Percentiles rank a stretch among this genome's conserved stretches.
These are phyloP conservation scores for Ambrosia trifida DNA, from an alignment of 129 eudicot species.

Conservation along the genomic window DNA sequence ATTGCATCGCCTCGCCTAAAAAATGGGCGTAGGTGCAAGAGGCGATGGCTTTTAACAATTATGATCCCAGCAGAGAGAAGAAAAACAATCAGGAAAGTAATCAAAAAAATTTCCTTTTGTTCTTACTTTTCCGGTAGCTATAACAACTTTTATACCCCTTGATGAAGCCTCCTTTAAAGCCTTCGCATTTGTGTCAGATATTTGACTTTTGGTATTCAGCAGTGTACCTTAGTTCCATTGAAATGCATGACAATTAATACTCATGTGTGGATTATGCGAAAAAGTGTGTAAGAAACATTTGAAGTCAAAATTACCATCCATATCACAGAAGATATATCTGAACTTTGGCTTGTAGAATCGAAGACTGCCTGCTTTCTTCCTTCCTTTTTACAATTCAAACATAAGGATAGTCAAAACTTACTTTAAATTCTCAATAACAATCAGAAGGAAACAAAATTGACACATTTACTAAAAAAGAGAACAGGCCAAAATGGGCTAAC, in stretches of 20 bases:
- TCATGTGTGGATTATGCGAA: background rate
- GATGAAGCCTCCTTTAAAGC: constrained; percentile 85
- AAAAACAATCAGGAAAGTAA: constrained; percentile 3
- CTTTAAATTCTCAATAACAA: constrained; percentile 25
- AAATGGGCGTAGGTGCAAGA: no score
- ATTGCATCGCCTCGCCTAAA: no score
- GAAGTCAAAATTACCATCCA: constrained; percentile 77
- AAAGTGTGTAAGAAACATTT: background rate
- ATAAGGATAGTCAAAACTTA: constrained; percentile 37
- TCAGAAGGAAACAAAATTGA: background rate
- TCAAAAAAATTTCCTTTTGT: background rate
- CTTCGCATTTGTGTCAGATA: constrained; percentile 60
- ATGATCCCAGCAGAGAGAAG: constrained; percentile 5
- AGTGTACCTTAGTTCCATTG: constrained; percentile 60
- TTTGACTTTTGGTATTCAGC: constrained; percentile 86
- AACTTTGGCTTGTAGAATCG: constrained; percentile 86
- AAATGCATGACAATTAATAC: constrained; percentile 18
- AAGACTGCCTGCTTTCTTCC: constrained; percentile 91
- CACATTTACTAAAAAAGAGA: constrained; percentile 3
- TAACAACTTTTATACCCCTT: constrained; percentile 84
- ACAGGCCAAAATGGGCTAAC: background rate
- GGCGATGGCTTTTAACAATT: no score
- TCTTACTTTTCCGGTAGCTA: constrained; percentile 97
- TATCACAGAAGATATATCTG: constrained; percentile 83
- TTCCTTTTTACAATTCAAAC: constrained; percentile 70